Conservation (phyloP, 345 rosid genomes). For the Brassica nigra region DNA sequence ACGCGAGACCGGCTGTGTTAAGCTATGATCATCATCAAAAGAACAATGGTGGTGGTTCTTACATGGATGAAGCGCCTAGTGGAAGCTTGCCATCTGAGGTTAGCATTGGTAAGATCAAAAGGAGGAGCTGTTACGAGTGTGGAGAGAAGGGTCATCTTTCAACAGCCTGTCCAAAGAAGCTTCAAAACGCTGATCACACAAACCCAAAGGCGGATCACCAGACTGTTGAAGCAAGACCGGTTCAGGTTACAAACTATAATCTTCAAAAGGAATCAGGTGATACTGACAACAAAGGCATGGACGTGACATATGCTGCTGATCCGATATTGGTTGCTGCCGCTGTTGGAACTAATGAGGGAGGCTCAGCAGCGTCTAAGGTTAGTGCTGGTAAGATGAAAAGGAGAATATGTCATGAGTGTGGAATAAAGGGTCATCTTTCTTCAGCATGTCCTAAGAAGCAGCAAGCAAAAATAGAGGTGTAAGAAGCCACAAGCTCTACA, state of each 20-base stretch:
- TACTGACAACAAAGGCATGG: constrained; percentile 36
- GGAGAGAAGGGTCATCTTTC: constrained; percentile 2
- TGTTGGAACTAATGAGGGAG: constrained; percentile 28
- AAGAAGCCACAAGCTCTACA: background rate
- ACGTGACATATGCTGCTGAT: constrained; percentile 14
- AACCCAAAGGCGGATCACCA: constrained; percentile 56
- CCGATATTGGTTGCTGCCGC: background rate
- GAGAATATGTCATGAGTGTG: constrained; percentile 78
- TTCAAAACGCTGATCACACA: constrained; percentile 32
- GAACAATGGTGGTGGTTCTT: constrained; percentile 38
- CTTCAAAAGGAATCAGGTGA: constrained; percentile 43
- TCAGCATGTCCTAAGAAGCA: constrained; percentile 70
- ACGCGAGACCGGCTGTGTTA: constrained; percentile 17
- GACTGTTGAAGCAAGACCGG: constrained; percentile 60
- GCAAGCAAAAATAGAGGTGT: constrained; percentile 40
- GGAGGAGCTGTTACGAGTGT: background rate
- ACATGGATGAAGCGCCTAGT: background rate
- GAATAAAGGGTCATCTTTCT: constrained; percentile 74
- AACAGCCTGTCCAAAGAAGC: background rate
- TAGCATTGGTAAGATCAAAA: background rate
- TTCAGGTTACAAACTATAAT: constrained; percentile 61
- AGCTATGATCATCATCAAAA: constrained; percentile 57
- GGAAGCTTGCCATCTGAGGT: background rate
- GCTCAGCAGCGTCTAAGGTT: constrained; percentile 9
- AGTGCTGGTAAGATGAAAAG: constrained; percentile 68